A percentile compares a stretch with the other conserved stretches of the same genome.
Conservation (phyloP, 2,329 filamentous ascomycete genomes). For the Lachnum nothofagi region DNA sequence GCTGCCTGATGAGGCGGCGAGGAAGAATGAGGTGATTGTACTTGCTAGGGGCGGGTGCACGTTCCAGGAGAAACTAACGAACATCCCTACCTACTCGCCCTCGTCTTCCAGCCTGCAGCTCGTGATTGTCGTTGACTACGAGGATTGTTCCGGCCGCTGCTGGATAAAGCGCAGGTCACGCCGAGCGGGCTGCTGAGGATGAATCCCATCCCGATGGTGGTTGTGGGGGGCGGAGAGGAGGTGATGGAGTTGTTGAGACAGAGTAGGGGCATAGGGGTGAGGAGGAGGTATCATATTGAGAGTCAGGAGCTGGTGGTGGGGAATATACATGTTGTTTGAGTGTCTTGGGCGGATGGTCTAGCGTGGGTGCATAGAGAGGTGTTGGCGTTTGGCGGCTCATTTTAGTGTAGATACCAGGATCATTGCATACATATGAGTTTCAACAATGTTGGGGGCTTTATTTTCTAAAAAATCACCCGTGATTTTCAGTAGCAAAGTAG, state of each 20-base stretch:
- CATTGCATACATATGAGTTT: too few species aligned
- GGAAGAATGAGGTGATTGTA: constrained; percentile 69
- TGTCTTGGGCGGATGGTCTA: too few species aligned
- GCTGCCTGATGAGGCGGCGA: constrained; percentile 47
- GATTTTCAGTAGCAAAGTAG: too few species aligned
- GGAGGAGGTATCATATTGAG: constrained; percentile 72
- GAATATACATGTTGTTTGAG: constrained; percentile 63
- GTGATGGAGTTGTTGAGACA: constrained; percentile 58
- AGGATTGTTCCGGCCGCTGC: constrained; percentile 53
- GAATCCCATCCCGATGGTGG: constrained; percentile 74
- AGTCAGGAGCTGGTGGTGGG: constrained; percentile 74
- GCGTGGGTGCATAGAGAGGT: not conserved
- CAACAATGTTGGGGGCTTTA: not conserved
- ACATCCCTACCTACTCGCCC: constrained; percentile 74
- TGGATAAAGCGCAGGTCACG: constrained; percentile 64
- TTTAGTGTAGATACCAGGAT: not conserved
- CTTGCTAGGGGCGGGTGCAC: constrained; percentile 77
- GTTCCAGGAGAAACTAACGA: constrained; percentile 76
- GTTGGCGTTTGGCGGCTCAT: constrained; percentile 2
- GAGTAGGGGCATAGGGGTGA: constrained; percentile 66
- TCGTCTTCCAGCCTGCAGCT: constrained; percentile 62
- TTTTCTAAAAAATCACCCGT: too few species aligned
- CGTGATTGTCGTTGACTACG: constrained; percentile 62
- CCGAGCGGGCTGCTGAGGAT: constrained; percentile 32
- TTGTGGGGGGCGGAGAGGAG: constrained; percentile 68